Conservation (phyloP, 208 protist genomes). For the Zelonia costaricensis region DNA sequence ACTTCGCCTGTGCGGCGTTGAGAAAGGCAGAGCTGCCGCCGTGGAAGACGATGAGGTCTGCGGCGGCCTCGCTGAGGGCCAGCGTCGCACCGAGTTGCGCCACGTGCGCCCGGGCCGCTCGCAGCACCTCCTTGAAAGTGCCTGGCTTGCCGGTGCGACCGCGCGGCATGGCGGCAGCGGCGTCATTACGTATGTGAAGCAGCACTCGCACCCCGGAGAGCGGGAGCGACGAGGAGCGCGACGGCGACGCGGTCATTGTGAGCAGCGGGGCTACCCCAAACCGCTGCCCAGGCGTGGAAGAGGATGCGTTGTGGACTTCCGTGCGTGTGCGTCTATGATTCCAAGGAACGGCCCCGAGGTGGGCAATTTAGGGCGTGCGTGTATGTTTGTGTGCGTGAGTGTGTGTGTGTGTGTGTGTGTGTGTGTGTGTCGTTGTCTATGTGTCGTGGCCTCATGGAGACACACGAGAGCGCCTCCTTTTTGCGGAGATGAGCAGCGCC, state of each 20-base stretch:
- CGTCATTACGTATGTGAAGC: slow-evolving; percentile 52
- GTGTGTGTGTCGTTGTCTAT: too few species aligned
- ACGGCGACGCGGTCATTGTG: not conserved
- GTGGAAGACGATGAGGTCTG: slow-evolving; percentile 60
- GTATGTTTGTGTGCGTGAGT: not conserved
- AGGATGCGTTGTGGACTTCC: not conserved
- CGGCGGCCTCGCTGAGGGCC: slow-evolving; percentile 47
- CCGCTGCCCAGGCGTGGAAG: too few species aligned
- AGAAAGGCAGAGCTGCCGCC: slow-evolving; percentile 40
- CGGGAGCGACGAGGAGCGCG: slow-evolving; percentile 15
- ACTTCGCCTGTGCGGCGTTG: slow-evolving; percentile 13
- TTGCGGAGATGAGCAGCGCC: too few species aligned
- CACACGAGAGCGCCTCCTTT: too few species aligned
- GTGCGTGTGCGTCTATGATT: slow-evolving; percentile 1
- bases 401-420: not conserved
- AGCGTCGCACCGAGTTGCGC: slow-evolving; percentile 62
- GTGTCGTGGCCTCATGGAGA: too few species aligned
- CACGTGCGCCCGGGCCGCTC: slow-evolving; percentile 14
- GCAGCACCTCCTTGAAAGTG: slow-evolving; percentile 14
- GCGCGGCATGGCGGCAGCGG: slow-evolving; percentile 4
- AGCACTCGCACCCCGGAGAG: slow-evolving; percentile 55
- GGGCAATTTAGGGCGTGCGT: not conserved
- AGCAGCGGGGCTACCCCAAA: not conserved
- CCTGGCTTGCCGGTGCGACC: not conserved
- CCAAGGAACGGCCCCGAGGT: too few species aligned